These are phyloP conservation scores for Dryadomyces quercus-mongolicae DNA, from an alignment of 2,329 filamentous ascomycete species.

Conservation along the genomic window DNA sequence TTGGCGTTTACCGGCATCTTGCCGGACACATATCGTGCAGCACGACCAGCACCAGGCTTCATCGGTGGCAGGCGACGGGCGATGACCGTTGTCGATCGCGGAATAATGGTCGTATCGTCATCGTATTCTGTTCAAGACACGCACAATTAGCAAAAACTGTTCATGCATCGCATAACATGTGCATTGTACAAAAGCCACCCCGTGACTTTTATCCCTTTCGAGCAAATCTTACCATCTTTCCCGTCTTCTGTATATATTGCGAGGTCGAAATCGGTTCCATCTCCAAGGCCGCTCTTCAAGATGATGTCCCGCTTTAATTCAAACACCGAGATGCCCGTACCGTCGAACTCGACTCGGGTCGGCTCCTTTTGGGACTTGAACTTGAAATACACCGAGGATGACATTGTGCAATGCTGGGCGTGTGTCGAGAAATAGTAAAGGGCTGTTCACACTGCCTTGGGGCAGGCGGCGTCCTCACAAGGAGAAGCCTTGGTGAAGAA, in stretches of 20 bases:
- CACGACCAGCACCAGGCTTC: slow-evolving; percentile 77
- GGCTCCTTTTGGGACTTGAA: slow-evolving; percentile 99
- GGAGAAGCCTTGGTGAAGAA: neutral
- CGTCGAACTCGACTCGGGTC: slow-evolving; percentile 89
- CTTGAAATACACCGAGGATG: slow-evolving; percentile 98
- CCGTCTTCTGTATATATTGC: slow-evolving; percentile 88
- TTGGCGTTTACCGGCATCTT: slow-evolving; percentile 88
- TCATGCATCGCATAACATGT: neutral
- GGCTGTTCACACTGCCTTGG: neutral
- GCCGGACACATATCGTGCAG: slow-evolving; percentile 88
- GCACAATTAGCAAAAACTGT: neutral
- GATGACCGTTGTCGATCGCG: slow-evolving; percentile 86
- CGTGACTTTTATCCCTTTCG: no score
- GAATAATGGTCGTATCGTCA: slow-evolving; percentile 95
- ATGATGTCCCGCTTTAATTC: slow-evolving; percentile 99
- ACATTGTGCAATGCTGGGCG: slow-evolving; percentile 46
- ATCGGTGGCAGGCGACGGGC: slow-evolving; percentile 74
- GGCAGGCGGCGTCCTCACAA: neutral
- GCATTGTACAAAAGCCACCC: neutral
- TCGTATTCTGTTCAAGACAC: slow-evolving; percentile 69
- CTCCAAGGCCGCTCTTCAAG: slow-evolving; percentile 80
- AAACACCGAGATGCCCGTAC: slow-evolving; percentile 94
- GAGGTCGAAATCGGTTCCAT: slow-evolving; percentile 93
- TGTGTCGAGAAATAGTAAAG: neutral
- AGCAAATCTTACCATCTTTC: slow-evolving; percentile 62